A percentile compares a stretch with the other conserved stretches of the same genome.
Evolutionary conservation across 371 early-diverging fungal genomes (phyloP).

Genomic region (Parasitella parasitica): DNA sequence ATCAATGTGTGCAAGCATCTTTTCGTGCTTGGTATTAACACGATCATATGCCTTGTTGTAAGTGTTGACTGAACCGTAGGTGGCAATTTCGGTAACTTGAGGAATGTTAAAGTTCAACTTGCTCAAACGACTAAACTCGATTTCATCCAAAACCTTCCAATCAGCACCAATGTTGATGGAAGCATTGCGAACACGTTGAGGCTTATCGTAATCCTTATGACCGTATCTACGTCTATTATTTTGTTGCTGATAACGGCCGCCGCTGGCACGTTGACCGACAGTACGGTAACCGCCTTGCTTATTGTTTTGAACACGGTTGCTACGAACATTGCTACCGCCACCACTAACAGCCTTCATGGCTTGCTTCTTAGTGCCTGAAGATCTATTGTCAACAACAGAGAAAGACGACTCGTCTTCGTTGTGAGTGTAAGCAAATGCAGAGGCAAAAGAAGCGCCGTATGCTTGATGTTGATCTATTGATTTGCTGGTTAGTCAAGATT

Average conservation of each 20-base stretch:
- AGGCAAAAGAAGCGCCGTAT: conserved; percentile 84
- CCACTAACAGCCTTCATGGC: conserved; percentile 58
- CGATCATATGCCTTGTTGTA: conserved; percentile 90
- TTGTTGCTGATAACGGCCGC: conserved; percentile 46
- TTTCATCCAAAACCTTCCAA: conserved; percentile 94
- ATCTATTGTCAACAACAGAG: conserved; percentile 92
- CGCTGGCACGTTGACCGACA: conserved; percentile 48
- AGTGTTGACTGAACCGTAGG: conserved; percentile 70
- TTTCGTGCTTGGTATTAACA: conserved; percentile 78
- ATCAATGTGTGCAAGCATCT: conserved; percentile 69
- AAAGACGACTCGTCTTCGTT: conserved; percentile 94
- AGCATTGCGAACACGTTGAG: conserved; percentile 81
- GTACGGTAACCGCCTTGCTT: conserved; percentile 33
- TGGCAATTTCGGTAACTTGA: conserved; percentile 69
- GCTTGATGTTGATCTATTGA: conserved; percentile 72
- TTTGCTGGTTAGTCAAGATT: neutral
- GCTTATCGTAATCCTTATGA: conserved; percentile 57
- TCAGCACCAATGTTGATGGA: conserved; percentile 86
- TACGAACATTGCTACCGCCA: conserved; percentile 21
- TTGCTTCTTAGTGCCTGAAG: conserved; percentile 69
- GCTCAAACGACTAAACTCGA: conserved; percentile 86
- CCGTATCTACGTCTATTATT: conserved; percentile 45
- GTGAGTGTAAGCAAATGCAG: conserved; percentile 88
- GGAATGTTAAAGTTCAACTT: conserved; percentile 81
- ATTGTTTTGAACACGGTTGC: conserved; percentile 35